Evolutionary conservation across 441 rosid species (phyloP).

Genomic region (Adansonia madagascariensis): DNA sequence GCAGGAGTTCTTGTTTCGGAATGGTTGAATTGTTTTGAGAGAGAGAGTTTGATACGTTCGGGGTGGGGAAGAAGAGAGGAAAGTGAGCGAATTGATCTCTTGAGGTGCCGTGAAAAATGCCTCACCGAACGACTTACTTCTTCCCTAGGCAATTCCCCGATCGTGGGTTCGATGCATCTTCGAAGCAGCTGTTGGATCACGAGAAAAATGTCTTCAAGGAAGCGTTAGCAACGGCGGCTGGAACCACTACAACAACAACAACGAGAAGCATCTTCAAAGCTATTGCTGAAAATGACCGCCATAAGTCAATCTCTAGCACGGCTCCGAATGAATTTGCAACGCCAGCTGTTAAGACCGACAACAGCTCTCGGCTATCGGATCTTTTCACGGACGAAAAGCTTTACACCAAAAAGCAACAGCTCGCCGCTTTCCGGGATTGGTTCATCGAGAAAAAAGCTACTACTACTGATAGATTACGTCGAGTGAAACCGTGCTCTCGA

Average conservation of each 20-base stretch:
- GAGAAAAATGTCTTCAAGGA: slow-evolving; percentile 44
- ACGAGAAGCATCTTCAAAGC: not conserved
- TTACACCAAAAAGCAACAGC: slow-evolving; percentile 56
- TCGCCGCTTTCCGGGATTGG: slow-evolving; percentile 72
- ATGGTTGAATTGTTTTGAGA: too few species aligned
- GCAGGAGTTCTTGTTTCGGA: slow-evolving; percentile 19
- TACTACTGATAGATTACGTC: slow-evolving; percentile 38
- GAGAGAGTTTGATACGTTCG: too few species aligned
- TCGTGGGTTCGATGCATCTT: slow-evolving; percentile 57
- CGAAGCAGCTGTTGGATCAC: slow-evolving; percentile 50
- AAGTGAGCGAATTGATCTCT: too few species aligned
- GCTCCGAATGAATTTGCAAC: slow-evolving; percentile 17
- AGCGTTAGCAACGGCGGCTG: not conserved
- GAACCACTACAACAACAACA: not conserved
- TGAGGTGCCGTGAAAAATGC: slow-evolving; percentile 51
- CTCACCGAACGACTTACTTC: slow-evolving; percentile 96
- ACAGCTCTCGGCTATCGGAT: slow-evolving; percentile 46
- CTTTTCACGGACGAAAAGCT: slow-evolving; percentile 56
- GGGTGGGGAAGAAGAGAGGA: too few species aligned
- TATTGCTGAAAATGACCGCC: slow-evolving; percentile 35
- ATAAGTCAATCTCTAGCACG: slow-evolving; percentile 35
- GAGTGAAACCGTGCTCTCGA: slow-evolving; percentile 44
- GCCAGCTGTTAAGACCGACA: slow-evolving; percentile 14
- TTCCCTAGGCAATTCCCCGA: slow-evolving; percentile 97
- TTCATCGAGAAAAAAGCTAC: slow-evolving; percentile 51